Conservation (phyloP, 495 filamentous ascomycete species). For the Xylaria nigripes region DNA sequence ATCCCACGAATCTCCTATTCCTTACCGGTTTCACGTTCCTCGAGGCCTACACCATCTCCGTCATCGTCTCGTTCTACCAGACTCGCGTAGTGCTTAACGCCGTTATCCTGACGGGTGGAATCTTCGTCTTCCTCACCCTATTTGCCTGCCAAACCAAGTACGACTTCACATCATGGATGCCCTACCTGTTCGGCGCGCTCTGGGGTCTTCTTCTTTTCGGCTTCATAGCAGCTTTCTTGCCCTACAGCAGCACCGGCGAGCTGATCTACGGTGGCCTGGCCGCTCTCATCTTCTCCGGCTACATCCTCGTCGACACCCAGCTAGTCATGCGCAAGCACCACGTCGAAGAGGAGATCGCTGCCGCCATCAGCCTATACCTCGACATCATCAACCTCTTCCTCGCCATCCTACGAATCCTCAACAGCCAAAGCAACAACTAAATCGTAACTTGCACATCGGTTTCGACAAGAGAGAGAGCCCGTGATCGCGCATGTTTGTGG, state of each 20-base stretch:
- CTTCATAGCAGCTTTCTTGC: slow-evolving; percentile 82
- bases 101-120: slow-evolving; percentile 78
- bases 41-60: slow-evolving; percentile 89
- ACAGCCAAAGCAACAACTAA: slow-evolving; percentile 80
- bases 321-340: slow-evolving; percentile 91
- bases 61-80: slow-evolving; percentile 83
- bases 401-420: slow-evolving; percentile 82
- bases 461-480: neutral
- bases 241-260: slow-evolving; percentile 65
- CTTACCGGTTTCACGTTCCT: slow-evolving; percentile 82
- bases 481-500: neutral
- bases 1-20: slow-evolving; percentile 91
- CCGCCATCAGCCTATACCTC: slow-evolving; percentile 88
- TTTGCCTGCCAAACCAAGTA: slow-evolving; percentile 98
- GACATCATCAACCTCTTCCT: slow-evolving; percentile 97
- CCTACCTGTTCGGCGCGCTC: slow-evolving; percentile 82
- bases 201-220: slow-evolving; percentile 90
- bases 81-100: slow-evolving; percentile 78
- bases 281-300: slow-evolving; percentile 84
- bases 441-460: neutral
- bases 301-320: slow-evolving; percentile 95
- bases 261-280: slow-evolving; percentile 72
- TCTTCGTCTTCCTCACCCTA: slow-evolving; percentile 85
- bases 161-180: slow-evolving; percentile 95
- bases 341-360: slow-evolving; percentile 97